phyloP scores from a whole-genome alignment of 2,329 filamentous ascomycete genomes.

The Thelonectria rubi region DNA sequence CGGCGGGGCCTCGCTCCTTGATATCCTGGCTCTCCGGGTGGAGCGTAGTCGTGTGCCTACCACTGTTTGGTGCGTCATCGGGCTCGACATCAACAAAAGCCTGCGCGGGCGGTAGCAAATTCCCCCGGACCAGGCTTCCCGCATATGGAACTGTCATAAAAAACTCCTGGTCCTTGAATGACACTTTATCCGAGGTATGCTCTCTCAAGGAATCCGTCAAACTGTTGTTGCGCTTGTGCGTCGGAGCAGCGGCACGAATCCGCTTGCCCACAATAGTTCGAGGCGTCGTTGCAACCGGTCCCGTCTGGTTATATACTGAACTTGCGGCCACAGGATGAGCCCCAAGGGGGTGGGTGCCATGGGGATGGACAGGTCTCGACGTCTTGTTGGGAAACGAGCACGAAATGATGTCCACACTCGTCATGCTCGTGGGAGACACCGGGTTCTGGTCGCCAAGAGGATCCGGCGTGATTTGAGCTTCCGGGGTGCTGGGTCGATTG shows the following conservation, averaged over 20 bases:
- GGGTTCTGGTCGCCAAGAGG: constrained; percentile 33
- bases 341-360: constrained; percentile 54
- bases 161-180: constrained; percentile 65
- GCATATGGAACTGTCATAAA: constrained; percentile 73
- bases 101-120: constrained; percentile 82
- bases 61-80: constrained; percentile 56
- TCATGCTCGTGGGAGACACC: constrained; percentile 64
- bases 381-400: constrained; percentile 70
- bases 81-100: constrained; percentile 77
- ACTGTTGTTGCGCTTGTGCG: constrained; percentile 86
- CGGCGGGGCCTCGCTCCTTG: constrained; percentile 60
- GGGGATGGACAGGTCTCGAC: constrained; percentile 51
- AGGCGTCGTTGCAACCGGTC: constrained; percentile 66
- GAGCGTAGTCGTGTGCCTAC: constrained; percentile 64
- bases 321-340: constrained; percentile 66
- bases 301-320: constrained; percentile 56
- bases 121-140: constrained; percentile 87
- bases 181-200: constrained; percentile 61
- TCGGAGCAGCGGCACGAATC: constrained; percentile 61
- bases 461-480: constrained; percentile 45
- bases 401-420: constrained; percentile 68
- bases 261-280: constrained; percentile 67
- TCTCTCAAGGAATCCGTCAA: constrained; percentile 86
- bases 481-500: constrained; percentile 59
- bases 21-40: constrained; percentile 50